Evolutionary conservation across 371 early-diverging fungal genomes (phyloP).

Genomic region (Actinomucor elegans): DNA sequence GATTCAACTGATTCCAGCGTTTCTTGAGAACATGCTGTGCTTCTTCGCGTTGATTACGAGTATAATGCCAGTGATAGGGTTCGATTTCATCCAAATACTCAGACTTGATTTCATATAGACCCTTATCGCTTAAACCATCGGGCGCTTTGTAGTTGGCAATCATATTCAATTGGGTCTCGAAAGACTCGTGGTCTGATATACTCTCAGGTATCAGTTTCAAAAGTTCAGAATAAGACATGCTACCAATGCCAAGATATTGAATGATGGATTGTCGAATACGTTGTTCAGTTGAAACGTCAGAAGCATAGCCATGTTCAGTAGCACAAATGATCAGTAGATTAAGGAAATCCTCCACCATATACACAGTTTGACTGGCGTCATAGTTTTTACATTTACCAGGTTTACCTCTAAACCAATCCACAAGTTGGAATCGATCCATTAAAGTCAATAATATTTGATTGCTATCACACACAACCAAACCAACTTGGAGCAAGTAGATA

Average conservation of each 20-base stretch:
- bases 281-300: conserved; percentile 65
- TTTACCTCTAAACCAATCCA: conserved; percentile 82
- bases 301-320: conserved; percentile 78
- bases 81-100: conserved; percentile 83
- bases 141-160: conserved; percentile 86
- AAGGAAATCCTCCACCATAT: conserved; percentile 85
- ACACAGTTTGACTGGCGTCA: conserved; percentile 65
- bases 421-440: conserved; percentile 80
- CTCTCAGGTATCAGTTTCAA: conserved; percentile 82
- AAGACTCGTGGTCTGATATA: conserved; percentile 67
- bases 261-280: conserved; percentile 84
- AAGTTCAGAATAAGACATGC: conserved; percentile 84
- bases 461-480: conserved; percentile 64
- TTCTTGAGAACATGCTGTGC: conserved; percentile 71
- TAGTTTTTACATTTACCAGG: conserved; percentile 45
- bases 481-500: conserved; percentile 79
- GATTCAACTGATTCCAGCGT: conserved; percentile 25
- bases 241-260: conserved; percentile 74
- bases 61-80: conserved; percentile 92
- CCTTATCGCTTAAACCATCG: conserved; percentile 78
- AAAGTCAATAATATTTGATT: conserved; percentile 73
- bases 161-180: conserved; percentile 73
- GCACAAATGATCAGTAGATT: conserved; percentile 80
- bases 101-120: conserved; percentile 85
- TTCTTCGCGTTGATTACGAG: conserved; percentile 88